Percentiles rank a stretch among this genome's conserved stretches.
These are phyloP conservation scores for Tuber borchii DNA, from an alignment of 495 filamentous ascomycete genomes.

Conservation along the genomic window DNA sequence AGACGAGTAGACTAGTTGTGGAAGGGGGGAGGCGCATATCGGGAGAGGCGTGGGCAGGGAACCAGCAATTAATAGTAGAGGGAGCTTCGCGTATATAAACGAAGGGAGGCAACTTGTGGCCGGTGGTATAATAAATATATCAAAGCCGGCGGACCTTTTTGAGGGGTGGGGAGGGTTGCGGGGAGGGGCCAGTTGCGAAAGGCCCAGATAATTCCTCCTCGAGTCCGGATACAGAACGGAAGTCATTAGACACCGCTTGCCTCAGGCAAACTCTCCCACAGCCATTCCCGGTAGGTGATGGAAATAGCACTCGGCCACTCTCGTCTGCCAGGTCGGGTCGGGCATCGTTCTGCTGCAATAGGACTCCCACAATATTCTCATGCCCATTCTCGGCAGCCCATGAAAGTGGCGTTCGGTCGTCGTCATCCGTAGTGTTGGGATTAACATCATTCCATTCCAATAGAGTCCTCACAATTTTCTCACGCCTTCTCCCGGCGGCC, in stretches of 20 bases:
- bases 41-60: neutral
- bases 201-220: neutral
- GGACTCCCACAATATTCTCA: too few relatives aligned
- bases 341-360: too few relatives aligned
- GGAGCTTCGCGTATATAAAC: neutral
- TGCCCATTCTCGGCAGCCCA: too few relatives aligned
- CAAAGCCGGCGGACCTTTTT: neutral
- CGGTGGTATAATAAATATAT: too few relatives aligned
- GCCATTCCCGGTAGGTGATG: neutral
- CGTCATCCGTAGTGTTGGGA: too few relatives aligned
- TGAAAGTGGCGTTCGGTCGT: neutral
- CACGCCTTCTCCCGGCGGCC: slow-evolving; percentile 38
- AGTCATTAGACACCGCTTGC: neutral
- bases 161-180: neutral
- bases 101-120: neutral
- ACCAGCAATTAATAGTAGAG: neutral
- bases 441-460: slow-evolving; percentile 25
- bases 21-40: neutral
- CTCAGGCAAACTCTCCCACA: too few relatives aligned
- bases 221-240: accelerated
- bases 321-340: too few relatives aligned
- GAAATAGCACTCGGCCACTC: too few relatives aligned
- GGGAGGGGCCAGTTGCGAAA: neutral
- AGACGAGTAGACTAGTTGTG: neutral
- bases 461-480: slow-evolving; percentile 34